phyloP scores from a whole-genome alignment of 108 stramenopile genomes.

The Cylindrotheca closterium region DNA sequence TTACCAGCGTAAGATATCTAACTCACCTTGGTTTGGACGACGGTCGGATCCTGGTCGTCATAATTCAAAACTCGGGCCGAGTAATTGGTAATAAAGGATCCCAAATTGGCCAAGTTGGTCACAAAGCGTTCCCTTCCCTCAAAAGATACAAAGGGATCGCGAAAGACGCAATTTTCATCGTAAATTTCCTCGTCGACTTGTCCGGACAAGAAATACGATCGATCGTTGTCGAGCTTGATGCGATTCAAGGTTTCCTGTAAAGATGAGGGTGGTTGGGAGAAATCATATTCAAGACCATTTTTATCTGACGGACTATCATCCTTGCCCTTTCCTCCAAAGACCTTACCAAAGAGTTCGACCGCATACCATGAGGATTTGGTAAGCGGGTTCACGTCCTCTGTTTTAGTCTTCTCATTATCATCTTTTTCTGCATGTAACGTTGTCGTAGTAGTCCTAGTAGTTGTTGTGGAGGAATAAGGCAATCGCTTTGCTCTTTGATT shows the following conservation, averaged over 20 bases:
- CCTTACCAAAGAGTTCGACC: conserved; percentile 81
- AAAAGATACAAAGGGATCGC: conserved; percentile 91
- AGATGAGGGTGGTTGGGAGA: conserved; percentile 42
- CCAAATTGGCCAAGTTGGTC: conserved; percentile 85
- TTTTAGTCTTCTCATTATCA: conserved; percentile 10
- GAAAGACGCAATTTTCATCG: conserved; percentile 78
- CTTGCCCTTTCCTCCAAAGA: conserved; percentile 30
- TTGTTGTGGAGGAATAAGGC: too few species aligned
- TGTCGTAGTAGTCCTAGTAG: too few species aligned
- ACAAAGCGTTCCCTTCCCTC: conserved; percentile 83
- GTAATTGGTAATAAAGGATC: conserved; percentile 85
- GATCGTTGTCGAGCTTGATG: conserved; percentile 80
- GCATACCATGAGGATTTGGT: conserved; percentile 81
- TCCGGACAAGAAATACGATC: conserved; percentile 86
- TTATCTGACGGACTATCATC: background rate
- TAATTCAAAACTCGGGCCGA: conserved; percentile 62
- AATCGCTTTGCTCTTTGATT: too few species aligned
- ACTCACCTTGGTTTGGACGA: conserved; percentile 11
- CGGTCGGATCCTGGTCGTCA: conserved; percentile 20
- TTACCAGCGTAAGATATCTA: too few species aligned
- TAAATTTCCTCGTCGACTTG: conserved; percentile 80
- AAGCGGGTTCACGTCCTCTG: conserved; percentile 57
- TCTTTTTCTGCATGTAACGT: too few species aligned
- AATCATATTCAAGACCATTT: conserved; percentile 3
- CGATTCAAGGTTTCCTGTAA: conserved; percentile 70